A percentile compares a stretch with the other conserved stretches of the same genome.
Conservation (phyloP, 306 rosid species). For the Senna siamea region DNA sequence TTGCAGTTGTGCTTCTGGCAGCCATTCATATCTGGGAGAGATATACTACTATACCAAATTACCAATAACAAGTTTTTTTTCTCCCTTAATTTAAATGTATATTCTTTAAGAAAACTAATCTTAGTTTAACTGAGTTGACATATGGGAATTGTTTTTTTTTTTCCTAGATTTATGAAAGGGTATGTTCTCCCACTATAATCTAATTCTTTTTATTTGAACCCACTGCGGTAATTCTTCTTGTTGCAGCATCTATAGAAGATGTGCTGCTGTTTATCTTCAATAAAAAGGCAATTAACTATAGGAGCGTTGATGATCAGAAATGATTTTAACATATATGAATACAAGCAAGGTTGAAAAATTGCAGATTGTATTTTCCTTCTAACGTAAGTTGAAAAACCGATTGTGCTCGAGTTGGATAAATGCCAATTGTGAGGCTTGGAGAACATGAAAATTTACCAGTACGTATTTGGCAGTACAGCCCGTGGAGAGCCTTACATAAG, state of each 20-base stretch:
- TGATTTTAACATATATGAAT: background rate
- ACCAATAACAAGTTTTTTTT: background rate
- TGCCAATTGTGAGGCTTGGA: background rate
- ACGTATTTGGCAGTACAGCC: background rate
- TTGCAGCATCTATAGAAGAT: background rate
- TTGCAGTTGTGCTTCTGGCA: constrained; percentile 15
- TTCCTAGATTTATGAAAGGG: background rate
- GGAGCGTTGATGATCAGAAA: background rate
- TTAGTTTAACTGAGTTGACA: background rate
- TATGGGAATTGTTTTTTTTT: background rate
- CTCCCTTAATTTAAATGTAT: background rate
- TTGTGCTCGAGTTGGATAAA: background rate
- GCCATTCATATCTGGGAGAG: no score
- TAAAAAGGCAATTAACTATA: background rate
- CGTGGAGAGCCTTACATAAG: background rate
- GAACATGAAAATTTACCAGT: background rate
- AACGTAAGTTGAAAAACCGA: background rate
- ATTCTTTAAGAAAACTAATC: background rate
- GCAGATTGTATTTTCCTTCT: background rate
- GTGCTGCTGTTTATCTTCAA: background rate
- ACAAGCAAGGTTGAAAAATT: background rate
- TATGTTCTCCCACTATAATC: background rate
- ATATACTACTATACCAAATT: background rate
- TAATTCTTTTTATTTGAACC: background rate
- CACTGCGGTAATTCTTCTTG: background rate